Percentiles rank a stretch among this genome's conserved stretches.
Evolutionary conservation across 768 basidiomycete genomes (phyloP).

Genomic region (Lentinus brumalis): DNA sequence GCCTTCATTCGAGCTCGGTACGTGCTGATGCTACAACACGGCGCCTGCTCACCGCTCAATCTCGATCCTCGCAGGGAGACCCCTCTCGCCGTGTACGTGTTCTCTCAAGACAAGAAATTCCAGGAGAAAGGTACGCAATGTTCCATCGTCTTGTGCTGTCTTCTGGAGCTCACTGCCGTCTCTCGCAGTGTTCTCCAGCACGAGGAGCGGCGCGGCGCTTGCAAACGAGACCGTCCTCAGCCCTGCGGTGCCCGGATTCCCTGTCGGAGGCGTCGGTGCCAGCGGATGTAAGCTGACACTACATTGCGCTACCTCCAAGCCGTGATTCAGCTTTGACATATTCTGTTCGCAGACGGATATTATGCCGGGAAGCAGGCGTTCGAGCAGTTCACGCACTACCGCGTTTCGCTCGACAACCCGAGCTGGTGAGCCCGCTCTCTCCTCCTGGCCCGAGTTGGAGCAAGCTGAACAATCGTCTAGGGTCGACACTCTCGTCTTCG

Average conservation of each 20-base stretch:
- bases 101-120: constrained; percentile 58
- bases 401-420: constrained; percentile 50
- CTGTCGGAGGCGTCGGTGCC: constrained; percentile 71
- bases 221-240: constrained; percentile 70
- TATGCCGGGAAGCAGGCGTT: constrained; percentile 74
- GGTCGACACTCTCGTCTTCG: constrained; percentile 13
- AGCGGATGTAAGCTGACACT: constrained; percentile 59
- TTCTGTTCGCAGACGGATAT: constrained; percentile 43
- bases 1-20: constrained; percentile 64
- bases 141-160: constrained; percentile 22
- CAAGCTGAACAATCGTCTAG: background rate
- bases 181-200: constrained; percentile 55
- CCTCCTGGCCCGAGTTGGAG: background rate
- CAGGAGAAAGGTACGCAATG: constrained; percentile 57
- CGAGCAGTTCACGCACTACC: constrained; percentile 75
- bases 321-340: background rate
- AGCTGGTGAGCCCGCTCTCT: constrained; percentile 31
- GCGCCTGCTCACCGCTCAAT: background rate
- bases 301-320: background rate
- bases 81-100: constrained; percentile 78
- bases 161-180: background rate
- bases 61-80: constrained; percentile 49
- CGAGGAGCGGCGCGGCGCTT: constrained; percentile 67
- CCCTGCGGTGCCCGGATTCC: constrained; percentile 59
- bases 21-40: constrained; percentile 15